Percentiles rank a stretch among this genome's conserved stretches.
Evolutionary conservation across 441 rosid species (phyloP).

Genomic region (Mallotus japonicus): DNA sequence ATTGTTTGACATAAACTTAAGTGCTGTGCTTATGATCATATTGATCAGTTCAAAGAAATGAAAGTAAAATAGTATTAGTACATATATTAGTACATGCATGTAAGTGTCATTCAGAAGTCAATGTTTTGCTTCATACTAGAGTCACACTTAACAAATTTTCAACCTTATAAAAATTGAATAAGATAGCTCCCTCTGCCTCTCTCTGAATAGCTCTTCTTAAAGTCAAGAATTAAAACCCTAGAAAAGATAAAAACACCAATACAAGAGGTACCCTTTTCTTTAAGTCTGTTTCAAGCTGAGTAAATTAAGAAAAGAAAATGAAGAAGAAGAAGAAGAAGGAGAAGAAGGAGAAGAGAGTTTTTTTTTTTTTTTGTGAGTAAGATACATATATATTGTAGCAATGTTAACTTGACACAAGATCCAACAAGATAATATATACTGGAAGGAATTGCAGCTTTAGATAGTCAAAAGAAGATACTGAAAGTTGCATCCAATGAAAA

Average conservation of each 20-base stretch:
- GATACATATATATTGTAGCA: not conserved
- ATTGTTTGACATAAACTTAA: not conserved
- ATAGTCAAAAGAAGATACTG: conserved; percentile 16
- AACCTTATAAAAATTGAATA: not conserved
- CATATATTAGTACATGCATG: not conserved
- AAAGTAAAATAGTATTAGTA: not conserved
- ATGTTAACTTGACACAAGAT: conserved; percentile 28
- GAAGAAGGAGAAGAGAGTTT: not conserved
- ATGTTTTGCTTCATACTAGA: not conserved
- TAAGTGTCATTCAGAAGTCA: not conserved
- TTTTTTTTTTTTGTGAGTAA: not conserved
- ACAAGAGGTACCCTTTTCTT: not conserved
- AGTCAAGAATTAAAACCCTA: conserved; percentile 12
- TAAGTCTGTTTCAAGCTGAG: not conserved
- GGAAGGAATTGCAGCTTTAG: conserved; percentile 33
- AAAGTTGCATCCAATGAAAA: conserved; percentile 22
- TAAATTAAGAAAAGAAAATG: not conserved
- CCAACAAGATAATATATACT: conserved; percentile 30
- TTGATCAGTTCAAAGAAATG: not conserved
- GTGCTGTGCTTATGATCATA: not conserved
- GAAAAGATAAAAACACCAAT: not conserved
- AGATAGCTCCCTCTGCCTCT: not conserved
- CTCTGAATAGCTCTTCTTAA: not conserved
- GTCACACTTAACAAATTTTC: no score
- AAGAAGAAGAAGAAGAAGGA: not conserved